Conservation (phyloP, 805 yeast species). For the Kregervanrija delftensis region DNA sequence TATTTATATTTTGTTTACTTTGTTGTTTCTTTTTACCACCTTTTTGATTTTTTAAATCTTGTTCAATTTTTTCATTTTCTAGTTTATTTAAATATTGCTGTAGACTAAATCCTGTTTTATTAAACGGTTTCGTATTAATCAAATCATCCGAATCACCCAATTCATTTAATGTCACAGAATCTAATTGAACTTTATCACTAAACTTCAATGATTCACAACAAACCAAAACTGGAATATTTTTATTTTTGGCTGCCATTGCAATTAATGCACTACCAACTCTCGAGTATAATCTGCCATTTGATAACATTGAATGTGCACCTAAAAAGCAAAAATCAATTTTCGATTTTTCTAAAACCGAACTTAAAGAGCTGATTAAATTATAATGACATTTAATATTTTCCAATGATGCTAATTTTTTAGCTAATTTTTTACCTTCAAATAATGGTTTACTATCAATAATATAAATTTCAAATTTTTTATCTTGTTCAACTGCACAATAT, state of each 20-base stretch:
- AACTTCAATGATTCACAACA: slow-evolving; percentile 94
- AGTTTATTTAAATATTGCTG: slow-evolving; percentile 50
- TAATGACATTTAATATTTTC: slow-evolving; percentile 70
- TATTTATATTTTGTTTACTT: slow-evolving; percentile 14
- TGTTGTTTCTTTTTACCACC: slow-evolving; percentile 14
- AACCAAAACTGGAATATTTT: slow-evolving; percentile 89
- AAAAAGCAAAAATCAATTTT: slow-evolving; percentile 87
- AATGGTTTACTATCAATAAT: slow-evolving; percentile 92
- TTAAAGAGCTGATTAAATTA: slow-evolving; percentile 69
- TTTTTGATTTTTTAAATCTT: slow-evolving; percentile 22
- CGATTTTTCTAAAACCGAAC: slow-evolving; percentile 58
- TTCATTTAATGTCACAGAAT: slow-evolving; percentile 92
- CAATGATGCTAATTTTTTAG: slow-evolving; percentile 48
- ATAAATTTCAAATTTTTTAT: slow-evolving; percentile 66
- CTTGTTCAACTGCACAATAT: slow-evolving; percentile 54
- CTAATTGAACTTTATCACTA: slow-evolving; percentile 91
- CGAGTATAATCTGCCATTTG: slow-evolving; percentile 88
- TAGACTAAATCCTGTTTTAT: slow-evolving; percentile 55
- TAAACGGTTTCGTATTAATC: slow-evolving; percentile 48
- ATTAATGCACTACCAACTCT: slow-evolving; percentile 93
- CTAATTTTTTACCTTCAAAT: slow-evolving; percentile 83
- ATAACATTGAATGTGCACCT: slow-evolving; percentile 96
- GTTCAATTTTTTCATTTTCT: slow-evolving; percentile 22
- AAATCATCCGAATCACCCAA: slow-evolving; percentile 75
- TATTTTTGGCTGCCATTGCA: slow-evolving; percentile 83